Conservation (phyloP, 129 eudicot genomes). For the Kitagawia praeruptora region DNA sequence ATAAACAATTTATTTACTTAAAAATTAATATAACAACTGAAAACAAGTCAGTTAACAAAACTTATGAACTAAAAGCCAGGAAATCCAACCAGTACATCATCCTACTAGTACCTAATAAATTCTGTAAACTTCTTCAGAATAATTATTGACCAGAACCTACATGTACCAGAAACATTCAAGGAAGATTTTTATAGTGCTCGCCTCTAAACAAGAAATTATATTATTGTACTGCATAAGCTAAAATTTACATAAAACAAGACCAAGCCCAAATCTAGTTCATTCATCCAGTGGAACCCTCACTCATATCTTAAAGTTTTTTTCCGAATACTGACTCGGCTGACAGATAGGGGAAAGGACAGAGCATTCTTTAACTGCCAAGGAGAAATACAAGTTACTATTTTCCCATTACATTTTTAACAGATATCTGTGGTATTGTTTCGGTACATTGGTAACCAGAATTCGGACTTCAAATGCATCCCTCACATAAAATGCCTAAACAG, state of each 20-base stretch:
- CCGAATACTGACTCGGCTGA: neutral
- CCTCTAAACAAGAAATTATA: neutral
- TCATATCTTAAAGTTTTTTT: neutral
- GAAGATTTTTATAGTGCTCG: neutral
- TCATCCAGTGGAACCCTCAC: neutral
- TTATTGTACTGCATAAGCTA: neutral
- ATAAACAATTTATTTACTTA: too few species aligned
- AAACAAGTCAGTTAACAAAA: neutral
- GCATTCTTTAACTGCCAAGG: neutral
- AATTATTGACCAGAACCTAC: neutral
- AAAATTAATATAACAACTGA: neutral
- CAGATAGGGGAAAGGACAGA: neutral
- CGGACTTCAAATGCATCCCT: neutral
- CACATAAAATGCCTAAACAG: neutral
- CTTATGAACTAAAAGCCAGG: neutral
- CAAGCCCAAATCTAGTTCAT: neutral
- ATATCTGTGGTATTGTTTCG: neutral
- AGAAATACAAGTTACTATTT: neutral
- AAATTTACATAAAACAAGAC: neutral
- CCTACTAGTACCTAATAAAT: neutral
- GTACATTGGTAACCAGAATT: neutral
- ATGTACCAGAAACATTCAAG: neutral
- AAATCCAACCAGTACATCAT: neutral
- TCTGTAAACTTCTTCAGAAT: neutral
- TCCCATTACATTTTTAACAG: neutral